These are phyloP conservation scores for Allomyces arbusculus DNA, from an alignment of 192 early-diverging fungal genomes.

Conservation along the genomic window DNA sequence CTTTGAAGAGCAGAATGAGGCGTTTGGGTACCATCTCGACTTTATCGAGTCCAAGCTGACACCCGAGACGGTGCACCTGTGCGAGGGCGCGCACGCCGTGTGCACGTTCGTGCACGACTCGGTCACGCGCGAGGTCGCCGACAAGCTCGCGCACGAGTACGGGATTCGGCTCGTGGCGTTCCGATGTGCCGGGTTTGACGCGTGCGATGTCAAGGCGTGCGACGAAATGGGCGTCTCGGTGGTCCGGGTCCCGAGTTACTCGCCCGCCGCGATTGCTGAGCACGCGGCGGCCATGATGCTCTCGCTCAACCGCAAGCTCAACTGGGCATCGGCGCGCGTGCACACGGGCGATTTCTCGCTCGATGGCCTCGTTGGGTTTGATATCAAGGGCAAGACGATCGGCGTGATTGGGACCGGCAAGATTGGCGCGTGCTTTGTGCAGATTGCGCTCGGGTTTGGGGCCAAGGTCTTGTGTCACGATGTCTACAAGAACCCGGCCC, in stretches of 20 bases:
- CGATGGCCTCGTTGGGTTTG: slow-evolving; percentile 19
- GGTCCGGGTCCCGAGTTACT: slow-evolving; percentile 21
- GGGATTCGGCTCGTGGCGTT: slow-evolving; percentile 21
- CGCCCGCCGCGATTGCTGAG: slow-evolving; percentile 26
- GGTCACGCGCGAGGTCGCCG: not conserved
- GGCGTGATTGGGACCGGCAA: slow-evolving; percentile 25
- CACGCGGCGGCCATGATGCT: slow-evolving; percentile 18
- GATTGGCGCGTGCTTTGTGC: slow-evolving; percentile 21
- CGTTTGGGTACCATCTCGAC: not conserved
- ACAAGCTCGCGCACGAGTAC: not conserved
- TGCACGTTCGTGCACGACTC: not conserved
- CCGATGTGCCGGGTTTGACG: slow-evolving; percentile 23
- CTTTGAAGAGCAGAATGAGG: not conserved
- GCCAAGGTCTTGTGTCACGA: slow-evolving; percentile 24
- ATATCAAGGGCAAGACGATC: slow-evolving; percentile 26
- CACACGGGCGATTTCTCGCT: slow-evolving; percentile 19
- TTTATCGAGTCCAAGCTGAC: slow-evolving; percentile 2
- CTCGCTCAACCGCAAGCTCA: slow-evolving; percentile 21
- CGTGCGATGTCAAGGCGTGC: slow-evolving; percentile 19
- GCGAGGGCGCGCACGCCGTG: not conserved
- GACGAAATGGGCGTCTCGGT: slow-evolving; percentile 10
- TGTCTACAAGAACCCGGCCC: slow-evolving; percentile 10
- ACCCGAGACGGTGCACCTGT: not conserved
- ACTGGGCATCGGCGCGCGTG: slow-evolving; percentile 11
- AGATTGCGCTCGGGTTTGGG: slow-evolving; percentile 26